phyloP scores from a whole-genome alignment of 148 eudicot species.

The Vaccinium darrowii region DNA sequence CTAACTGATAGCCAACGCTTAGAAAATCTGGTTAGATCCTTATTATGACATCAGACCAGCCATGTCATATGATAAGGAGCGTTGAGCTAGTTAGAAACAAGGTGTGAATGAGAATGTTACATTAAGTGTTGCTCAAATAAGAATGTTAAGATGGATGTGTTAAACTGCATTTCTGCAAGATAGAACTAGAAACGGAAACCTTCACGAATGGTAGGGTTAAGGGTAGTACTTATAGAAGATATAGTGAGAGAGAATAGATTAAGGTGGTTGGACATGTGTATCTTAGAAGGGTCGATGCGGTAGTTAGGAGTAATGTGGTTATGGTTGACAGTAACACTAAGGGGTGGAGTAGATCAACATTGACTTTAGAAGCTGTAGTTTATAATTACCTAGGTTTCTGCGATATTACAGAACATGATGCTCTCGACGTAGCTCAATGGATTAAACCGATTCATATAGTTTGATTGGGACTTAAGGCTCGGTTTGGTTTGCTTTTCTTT shows the following conservation, averaged over 20 bases:
- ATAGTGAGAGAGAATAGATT: neutral
- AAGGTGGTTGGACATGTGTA: neutral
- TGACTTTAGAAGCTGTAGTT: too few relatives aligned
- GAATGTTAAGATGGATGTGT: neutral
- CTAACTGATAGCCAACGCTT: neutral
- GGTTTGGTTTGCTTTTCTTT: too few relatives aligned
- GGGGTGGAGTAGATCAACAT: neutral
- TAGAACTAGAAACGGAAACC: neutral
- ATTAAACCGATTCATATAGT: too few relatives aligned
- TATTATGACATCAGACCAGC: neutral
- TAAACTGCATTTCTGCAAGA: neutral
- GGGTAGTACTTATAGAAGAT: neutral
- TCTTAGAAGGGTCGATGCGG: neutral
- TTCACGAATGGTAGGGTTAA: neutral
- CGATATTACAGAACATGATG: too few relatives aligned
- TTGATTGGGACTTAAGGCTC: too few relatives aligned
- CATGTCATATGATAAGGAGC: neutral
- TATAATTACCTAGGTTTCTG: too few relatives aligned
- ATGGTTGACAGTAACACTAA: neutral
- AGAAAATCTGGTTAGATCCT: neutral
- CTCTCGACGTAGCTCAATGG: too few relatives aligned
- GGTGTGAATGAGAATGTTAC: neutral
- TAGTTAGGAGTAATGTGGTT: neutral
- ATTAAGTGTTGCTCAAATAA: neutral
- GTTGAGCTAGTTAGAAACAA: neutral